Evolutionary conservation across 805 yeast species (phyloP).

Genomic region (Saccharomycopsis sp.): DNA sequence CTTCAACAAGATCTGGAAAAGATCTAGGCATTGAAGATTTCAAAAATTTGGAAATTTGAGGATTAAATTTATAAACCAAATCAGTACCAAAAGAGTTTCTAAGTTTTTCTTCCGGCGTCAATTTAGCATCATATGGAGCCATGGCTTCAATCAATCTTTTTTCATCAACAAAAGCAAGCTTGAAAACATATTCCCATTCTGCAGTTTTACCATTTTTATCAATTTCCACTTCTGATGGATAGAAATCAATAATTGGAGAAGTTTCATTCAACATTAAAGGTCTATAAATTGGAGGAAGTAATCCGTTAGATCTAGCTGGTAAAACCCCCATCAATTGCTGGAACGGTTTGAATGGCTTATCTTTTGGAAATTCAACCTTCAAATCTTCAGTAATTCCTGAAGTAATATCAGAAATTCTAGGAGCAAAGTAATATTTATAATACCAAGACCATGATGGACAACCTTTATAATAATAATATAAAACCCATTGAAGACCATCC

Average conservation of each 20-base stretch:
- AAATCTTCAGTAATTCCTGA: constrained; percentile 51
- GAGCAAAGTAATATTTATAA: constrained; percentile 82
- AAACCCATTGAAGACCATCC: constrained; percentile 96
- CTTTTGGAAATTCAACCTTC: constrained; percentile 51
- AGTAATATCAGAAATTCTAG: constrained; percentile 80
- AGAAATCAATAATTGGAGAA: constrained; percentile 84
- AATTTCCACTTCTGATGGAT: constrained; percentile 77
- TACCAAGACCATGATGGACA: constrained; percentile 97
- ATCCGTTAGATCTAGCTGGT: constrained; percentile 78
- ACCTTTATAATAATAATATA: constrained; percentile 82
- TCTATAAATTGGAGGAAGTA: constrained; percentile 72
- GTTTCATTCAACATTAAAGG: constrained; percentile 74
- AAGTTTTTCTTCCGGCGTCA: constrained; percentile 57
- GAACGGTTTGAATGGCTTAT: constrained; percentile 81
- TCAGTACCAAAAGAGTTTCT: constrained; percentile 73
- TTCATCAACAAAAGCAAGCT: constrained; percentile 86
- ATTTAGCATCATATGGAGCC: constrained; percentile 47
- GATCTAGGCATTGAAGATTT: constrained; percentile 69
- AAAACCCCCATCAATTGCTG: constrained; percentile 96
- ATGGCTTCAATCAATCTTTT: constrained; percentile 62
- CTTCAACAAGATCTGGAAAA: constrained; percentile 68
- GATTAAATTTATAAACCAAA: constrained; percentile 59
- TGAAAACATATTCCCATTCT: constrained; percentile 96
- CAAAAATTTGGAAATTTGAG: constrained; percentile 58
- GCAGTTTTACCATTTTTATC: constrained; percentile 94